Conservation (phyloP, 768 basidiomycete species). For the Exsudoporus frostii region DNA sequence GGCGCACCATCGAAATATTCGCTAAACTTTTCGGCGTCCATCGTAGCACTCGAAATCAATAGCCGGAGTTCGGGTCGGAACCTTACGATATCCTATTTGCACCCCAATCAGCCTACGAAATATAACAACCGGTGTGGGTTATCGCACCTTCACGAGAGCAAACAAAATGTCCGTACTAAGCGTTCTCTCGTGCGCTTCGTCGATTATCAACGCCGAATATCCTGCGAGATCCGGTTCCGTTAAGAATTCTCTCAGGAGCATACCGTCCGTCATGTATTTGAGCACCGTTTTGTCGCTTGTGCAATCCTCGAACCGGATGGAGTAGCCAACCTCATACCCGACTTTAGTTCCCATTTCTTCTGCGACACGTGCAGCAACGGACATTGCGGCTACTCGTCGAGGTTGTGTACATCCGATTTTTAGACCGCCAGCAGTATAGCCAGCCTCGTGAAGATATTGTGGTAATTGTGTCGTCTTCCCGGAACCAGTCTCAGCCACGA, state of each 20-base stretch:
- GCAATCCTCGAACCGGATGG: conserved; percentile 98
- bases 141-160: conserved; percentile 93
- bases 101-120: conserved; percentile 22
- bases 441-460: conserved; percentile 97
- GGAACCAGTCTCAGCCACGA: conserved; percentile 97
- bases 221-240: conserved; percentile 96
- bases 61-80: conserved; percentile 93
- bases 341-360: conserved; percentile 98
- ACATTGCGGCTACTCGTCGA: conserved; percentile 98
- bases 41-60: conserved; percentile 93
- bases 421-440: conserved; percentile 82
- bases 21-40: conserved; percentile 97
- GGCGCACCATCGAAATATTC: conserved; percentile 97
- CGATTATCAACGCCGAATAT: conserved; percentile 94
- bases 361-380: conserved; percentile 96
- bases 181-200: conserved; percentile 98
- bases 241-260: conserved; percentile 94
- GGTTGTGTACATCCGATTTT: conserved; percentile 94
- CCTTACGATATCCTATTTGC: conserved; percentile 82
- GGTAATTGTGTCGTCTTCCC: conserved; percentile 99
- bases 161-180: conserved; percentile 98
- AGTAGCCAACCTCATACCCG: conserved; percentile 99
- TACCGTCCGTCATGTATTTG: conserved; percentile 99
- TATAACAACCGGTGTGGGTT: conserved; percentile 4
- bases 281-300: conserved; percentile 98